Base-by-base conservation (phyloP, 768 basidiomycete genomes). In the Suillus spraguei region DNA sequence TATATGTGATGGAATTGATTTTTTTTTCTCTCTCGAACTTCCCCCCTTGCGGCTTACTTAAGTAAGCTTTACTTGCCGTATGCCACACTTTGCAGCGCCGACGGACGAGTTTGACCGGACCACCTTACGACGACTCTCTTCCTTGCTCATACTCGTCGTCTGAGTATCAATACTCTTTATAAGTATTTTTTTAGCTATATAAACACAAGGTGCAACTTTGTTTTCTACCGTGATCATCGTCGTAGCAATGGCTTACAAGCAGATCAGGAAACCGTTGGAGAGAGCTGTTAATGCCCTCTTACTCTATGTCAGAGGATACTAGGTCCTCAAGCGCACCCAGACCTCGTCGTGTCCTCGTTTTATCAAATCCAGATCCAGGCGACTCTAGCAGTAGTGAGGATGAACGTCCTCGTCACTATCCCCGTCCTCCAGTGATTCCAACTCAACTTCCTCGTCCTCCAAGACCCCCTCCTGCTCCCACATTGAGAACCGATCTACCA, bases 311-410 rank as follows among this genome's bases (percentile, higher is more conserved):
- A 64, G 89, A 90, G 78, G 85, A 86, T 72, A 71, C 81, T 62
- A 78, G 82, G 74, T 79, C 78, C 49, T 53, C 56, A 17, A 70
- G 65, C 67, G 67, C 70, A 33, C 69, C 72, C 56, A 76, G 65
- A 61, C 65, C 63, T 64, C 81, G 74, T 68, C 80, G 78, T 65
- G 74, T 84, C 61, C 81, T 88, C 49, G 81, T 83, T 72, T 80
- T 91, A 66, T 81, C 83, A 64, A 91, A 91, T 71, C 88, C 87
- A 2, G 79, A 83, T 69, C 81, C 84, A 24, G 86, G 81, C 54
- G 80, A 78, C 60, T 76, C 74, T 33, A 77, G 78, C 65, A 74
- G 77, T 63, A 75, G 74, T 69, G 77, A 79, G 47, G 78, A 79
- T 61, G 78, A 77, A 62, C 77, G 66, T 55, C 63, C 36, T 16